Conservation (phyloP, 306 rosid species). For the Betula pendula region DNA sequence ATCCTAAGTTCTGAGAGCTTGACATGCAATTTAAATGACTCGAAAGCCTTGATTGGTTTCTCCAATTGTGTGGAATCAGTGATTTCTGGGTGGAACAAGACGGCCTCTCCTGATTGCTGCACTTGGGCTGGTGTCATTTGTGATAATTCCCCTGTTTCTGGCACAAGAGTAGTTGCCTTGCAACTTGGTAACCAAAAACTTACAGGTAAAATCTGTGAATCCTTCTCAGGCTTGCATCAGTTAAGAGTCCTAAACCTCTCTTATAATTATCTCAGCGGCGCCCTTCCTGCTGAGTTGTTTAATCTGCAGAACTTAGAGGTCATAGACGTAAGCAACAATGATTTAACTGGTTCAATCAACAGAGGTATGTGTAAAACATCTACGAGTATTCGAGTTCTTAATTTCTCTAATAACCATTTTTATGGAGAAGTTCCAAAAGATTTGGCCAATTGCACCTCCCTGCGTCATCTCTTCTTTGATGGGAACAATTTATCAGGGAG, state of each 20-base stretch:
- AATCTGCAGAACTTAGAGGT: constrained; percentile 22
- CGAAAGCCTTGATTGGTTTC: constrained; percentile 26
- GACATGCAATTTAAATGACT: constrained; percentile 31
- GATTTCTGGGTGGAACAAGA: constrained; percentile 29
- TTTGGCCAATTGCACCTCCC: constrained; percentile 17
- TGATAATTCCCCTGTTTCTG: not conserved
- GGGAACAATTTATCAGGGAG: constrained; percentile 9
- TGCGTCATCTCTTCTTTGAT: not conserved
- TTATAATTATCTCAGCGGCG: constrained; percentile 10
- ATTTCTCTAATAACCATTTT: constrained; percentile 21
- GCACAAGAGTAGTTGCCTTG: constrained; percentile 22
- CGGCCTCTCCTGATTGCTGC: constrained; percentile 28
- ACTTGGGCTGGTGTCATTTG: constrained; percentile 34
- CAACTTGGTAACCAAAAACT: constrained; percentile 20
- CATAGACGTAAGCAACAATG: constrained; percentile 30
- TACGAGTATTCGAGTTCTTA: constrained; percentile 1
- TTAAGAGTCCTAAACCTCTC: constrained; percentile 32
- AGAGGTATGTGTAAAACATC: constrained; percentile 16
- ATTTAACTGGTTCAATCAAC: constrained; percentile 7
- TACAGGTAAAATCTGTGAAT: not conserved
- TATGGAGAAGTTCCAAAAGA: constrained; percentile 19
- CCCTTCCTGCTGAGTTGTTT: constrained; percentile 15
- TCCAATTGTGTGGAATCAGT: constrained; percentile 3
- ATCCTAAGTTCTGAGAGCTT: constrained; percentile 19
- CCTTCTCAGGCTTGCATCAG: constrained; percentile 27